A percentile compares a stretch with the other conserved stretches of the same genome.
These are phyloP conservation scores for Hamamelis virginiana DNA, from an alignment of 164 flowering plant genomes.

Conservation along the genomic window DNA sequence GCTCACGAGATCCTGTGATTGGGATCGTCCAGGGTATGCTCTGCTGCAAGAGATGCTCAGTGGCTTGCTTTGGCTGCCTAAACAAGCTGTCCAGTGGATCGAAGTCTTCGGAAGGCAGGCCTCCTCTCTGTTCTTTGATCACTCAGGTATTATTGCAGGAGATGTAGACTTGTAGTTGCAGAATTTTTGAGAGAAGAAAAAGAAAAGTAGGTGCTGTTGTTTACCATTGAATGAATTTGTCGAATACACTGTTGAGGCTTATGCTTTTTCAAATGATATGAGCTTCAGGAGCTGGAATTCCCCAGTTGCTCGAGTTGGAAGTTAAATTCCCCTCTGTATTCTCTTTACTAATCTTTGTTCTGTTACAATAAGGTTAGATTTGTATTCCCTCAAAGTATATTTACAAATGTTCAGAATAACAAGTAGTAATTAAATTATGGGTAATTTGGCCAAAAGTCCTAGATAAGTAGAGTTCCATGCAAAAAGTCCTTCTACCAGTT, in stretches of 20 bases:
- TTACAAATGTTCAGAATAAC: no score
- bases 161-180: slow-evolving; percentile 15
- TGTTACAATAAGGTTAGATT: no score
- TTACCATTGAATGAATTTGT: slow-evolving; percentile 15
- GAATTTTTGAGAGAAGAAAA: slow-evolving; percentile 1
- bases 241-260: slow-evolving; percentile 12
- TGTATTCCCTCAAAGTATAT: no score
- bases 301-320: not conserved
- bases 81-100: not conserved
- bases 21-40: not conserved
- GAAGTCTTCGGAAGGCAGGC: slow-evolving; percentile 10
- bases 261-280: not conserved
- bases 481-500: no score
- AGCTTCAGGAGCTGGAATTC: not conserved
- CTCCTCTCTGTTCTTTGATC: no score
- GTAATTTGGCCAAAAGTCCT: no score
- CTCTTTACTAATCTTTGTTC: no score
- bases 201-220: not conserved
- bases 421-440: no score
- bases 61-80: not conserved
- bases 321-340: no score
- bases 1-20: slow-evolving; percentile 70
- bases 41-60: not conserved
- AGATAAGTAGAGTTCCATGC: no score
- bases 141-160: no score